Conservation (phyloP, 805 yeast species). For the Priceomyces castillae region DNA sequence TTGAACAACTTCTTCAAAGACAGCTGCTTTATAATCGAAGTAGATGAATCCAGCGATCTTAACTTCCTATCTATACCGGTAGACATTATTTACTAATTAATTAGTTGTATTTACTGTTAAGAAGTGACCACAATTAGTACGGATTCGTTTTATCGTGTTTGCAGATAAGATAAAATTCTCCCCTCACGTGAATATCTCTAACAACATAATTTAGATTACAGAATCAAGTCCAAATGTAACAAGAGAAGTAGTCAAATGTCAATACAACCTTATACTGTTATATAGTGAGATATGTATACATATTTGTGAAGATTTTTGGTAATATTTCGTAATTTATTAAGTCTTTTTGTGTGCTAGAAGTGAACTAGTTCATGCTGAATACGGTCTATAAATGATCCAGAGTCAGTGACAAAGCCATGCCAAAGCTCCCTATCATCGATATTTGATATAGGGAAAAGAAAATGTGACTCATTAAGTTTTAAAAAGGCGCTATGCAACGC, state of each 20-base stretch:
- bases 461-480: constrained; percentile 4
- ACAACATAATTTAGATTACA: too few relatives aligned
- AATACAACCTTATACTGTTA: too few relatives aligned
- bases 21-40: constrained; percentile 4
- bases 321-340: too few relatives aligned
- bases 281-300: too few relatives aligned
- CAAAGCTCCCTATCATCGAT: constrained; percentile 12
- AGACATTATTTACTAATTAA: constrained; percentile 1
- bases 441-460: constrained; percentile 7
- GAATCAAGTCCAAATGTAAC: too few relatives aligned
- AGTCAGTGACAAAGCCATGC: constrained; percentile 10
- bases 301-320: too few relatives aligned
- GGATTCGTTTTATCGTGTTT: background rate
- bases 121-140: background rate
- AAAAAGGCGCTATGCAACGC: constrained; percentile 21
- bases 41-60: constrained; percentile 1
- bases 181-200: too few relatives aligned
- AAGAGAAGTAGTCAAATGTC: too few relatives aligned
- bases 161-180: background rate
- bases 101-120: background rate
- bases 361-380: constrained; percentile 8
- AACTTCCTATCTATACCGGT: background rate
- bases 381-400: constrained; percentile 9
- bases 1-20: constrained; percentile 25
- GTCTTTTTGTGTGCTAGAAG: background rate